These are phyloP conservation scores for Ceratocystiopsis minuta DNA, from an alignment of 2,329 filamentous ascomycete genomes.

Conservation along the genomic window DNA sequence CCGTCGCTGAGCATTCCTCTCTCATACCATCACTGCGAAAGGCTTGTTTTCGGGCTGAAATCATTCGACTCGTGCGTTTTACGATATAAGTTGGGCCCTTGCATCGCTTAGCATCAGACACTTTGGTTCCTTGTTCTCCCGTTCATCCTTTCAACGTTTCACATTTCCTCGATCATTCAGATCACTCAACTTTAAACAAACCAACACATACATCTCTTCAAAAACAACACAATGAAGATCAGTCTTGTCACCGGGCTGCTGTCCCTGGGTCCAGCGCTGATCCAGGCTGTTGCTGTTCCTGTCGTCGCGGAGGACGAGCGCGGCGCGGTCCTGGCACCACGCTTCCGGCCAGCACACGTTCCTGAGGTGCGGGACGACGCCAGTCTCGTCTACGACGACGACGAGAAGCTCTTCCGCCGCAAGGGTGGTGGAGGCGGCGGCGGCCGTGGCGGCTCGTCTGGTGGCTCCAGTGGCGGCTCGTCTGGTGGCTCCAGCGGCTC, in stretches of 20 bases:
- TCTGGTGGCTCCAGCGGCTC: constrained; percentile 7
- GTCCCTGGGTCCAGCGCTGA: constrained; percentile 6
- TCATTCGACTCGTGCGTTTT: no score
- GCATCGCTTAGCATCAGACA: no score
- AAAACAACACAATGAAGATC: constrained; percentile 6
- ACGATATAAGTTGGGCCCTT: no score
- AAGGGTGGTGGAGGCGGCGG: constrained; percentile 37
- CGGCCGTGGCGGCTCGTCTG: constrained; percentile 2
- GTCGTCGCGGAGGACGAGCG: not conserved
- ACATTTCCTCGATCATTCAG: no score
- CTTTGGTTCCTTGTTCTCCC: no score
- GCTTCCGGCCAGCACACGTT: not conserved
- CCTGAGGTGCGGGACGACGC: constrained; percentile 4
- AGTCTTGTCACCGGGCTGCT: constrained; percentile 1
- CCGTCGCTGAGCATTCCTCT: no score
- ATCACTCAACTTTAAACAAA: no score
- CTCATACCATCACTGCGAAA: no score
- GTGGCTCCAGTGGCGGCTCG: not conserved
- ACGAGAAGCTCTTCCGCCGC: constrained; percentile 32
- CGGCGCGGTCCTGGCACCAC: not conserved
- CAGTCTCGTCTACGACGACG: constrained; percentile 4
- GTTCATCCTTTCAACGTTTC: no score
- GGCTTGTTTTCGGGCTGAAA: no score
- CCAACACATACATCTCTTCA: no score
- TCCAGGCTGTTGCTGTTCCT: constrained; percentile 11